A percentile compares a stretch with the other conserved stretches of the same genome.
These are phyloP conservation scores for Crepidotus variabilis DNA, from an alignment of 768 basidiomycete genomes.

Conservation along the genomic window DNA sequence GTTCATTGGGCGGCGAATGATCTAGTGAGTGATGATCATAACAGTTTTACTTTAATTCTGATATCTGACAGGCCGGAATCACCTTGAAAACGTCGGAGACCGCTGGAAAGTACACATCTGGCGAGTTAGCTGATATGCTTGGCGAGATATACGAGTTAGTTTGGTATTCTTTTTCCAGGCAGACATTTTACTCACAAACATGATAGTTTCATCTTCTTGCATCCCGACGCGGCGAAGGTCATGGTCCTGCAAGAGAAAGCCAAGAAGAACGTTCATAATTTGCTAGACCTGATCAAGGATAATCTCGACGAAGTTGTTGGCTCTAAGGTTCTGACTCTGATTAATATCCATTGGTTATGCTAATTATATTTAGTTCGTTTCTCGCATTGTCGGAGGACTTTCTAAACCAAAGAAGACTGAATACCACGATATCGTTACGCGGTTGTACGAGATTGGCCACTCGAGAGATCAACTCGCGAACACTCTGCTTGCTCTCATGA, in stretches of 20 bases:
- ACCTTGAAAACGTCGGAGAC: constrained; percentile 55
- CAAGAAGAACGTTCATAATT: constrained; percentile 45
- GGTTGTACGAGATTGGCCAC: constrained; percentile 51
- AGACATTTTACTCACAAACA: neutral
- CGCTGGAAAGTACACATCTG: constrained; percentile 60
- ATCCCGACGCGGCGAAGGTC: constrained; percentile 55
- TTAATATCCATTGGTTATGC: neutral
- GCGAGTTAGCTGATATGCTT: constrained; percentile 59
- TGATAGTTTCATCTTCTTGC: constrained; percentile 70
- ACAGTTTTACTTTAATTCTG: neutral
- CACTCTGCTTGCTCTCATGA: constrained; percentile 66
- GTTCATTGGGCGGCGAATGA: constrained; percentile 68
- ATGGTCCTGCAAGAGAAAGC: constrained; percentile 53
- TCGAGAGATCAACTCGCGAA: constrained; percentile 63
- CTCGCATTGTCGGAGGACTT: constrained; percentile 42
- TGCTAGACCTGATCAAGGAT: constrained; percentile 54
- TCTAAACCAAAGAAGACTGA: constrained; percentile 39
- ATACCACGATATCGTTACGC: constrained; percentile 51
- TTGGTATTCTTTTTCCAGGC: neutral
- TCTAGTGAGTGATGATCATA: constrained; percentile 44
- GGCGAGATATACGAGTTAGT: constrained; percentile 69
- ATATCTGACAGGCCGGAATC: constrained; percentile 57
- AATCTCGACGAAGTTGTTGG: constrained; percentile 37
- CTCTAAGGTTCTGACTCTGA: constrained; percentile 33
- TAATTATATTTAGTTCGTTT: constrained; percentile 29